Evolutionary conservation across 352 stramenopile genomes (phyloP).

Genomic region (Phytophthora megakarya): DNA sequence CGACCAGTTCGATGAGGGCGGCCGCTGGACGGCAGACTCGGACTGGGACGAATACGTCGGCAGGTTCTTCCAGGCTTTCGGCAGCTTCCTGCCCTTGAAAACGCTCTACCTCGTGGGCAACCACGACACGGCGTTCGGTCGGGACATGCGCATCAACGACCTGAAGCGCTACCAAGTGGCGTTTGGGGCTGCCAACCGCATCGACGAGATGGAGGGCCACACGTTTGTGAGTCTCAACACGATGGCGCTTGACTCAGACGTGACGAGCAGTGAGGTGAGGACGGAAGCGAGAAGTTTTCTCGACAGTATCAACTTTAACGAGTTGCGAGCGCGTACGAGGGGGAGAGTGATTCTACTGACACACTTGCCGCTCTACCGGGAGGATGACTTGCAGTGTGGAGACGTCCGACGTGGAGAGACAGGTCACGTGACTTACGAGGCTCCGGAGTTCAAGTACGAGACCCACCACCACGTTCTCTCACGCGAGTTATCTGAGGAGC

Average conservation of each 20-base stretch:
- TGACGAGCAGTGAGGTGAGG: conserved; percentile 48
- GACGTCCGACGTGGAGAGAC: conserved; percentile 45
- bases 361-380: conserved; percentile 63
- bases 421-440: conserved; percentile 84
- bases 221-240: conserved; percentile 75
- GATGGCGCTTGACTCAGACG: conserved; percentile 77
- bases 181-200: conserved; percentile 64
- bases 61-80: conserved; percentile 53
- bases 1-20: conserved; percentile 80
- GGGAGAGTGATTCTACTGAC: conserved; percentile 60
- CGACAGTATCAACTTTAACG: conserved; percentile 41
- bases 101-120: conserved; percentile 79
- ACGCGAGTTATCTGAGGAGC: conserved; percentile 45
- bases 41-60: conserved; percentile 66
- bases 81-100: conserved; percentile 41
- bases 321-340: conserved; percentile 21
- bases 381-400: conserved; percentile 65
- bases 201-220: conserved; percentile 54
- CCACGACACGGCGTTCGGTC: conserved; percentile 76
- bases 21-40: conserved; percentile 45
- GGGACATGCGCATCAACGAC: conserved; percentile 43
- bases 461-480: conserved; percentile 77
- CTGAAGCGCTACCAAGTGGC: conserved; percentile 60
- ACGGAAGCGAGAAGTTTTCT: conserved; percentile 63
- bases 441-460: conserved; percentile 66